A percentile compares a stretch with the other conserved stretches of the same genome.
These are phyloP conservation scores for Suillus brevipes DNA, from an alignment of 768 basidiomycete genomes.

Conservation along the genomic window DNA sequence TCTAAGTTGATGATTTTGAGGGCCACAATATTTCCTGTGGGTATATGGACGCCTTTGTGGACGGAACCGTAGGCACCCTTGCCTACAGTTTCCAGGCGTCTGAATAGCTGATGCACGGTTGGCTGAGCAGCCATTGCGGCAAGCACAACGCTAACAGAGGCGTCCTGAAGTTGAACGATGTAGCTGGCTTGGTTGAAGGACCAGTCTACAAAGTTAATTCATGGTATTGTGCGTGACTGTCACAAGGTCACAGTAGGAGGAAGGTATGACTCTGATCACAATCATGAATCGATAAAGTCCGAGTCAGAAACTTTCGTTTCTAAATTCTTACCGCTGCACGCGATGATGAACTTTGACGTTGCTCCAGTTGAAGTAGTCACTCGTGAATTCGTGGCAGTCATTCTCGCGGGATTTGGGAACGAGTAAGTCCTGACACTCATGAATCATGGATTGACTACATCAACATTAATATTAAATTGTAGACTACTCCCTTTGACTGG, in stretches of 20 bases:
- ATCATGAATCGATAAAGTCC: background rate
- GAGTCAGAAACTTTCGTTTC: background rate
- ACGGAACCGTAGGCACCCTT: conserved; percentile 97
- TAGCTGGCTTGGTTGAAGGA: background rate
- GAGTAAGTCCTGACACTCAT: conserved; percentile 51
- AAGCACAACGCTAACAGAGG: background rate
- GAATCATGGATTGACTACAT: conserved; percentile 10
- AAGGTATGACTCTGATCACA: background rate
- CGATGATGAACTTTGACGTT: conserved; percentile 62
- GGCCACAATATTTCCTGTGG: conserved; percentile 86
- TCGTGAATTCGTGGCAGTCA: conserved; percentile 83
- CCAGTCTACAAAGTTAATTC: background rate
- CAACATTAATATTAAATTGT: conserved; percentile 15
- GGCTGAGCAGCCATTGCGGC: conserved; percentile 42
- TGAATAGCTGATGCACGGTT: conserved; percentile 77
- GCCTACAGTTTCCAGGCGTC: conserved; percentile 88
- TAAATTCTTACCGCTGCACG: background rate
- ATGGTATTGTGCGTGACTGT: background rate
- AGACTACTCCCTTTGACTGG: conserved; percentile 76
- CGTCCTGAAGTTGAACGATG: background rate
- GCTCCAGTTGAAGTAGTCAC: conserved; percentile 52
- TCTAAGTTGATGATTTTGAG: conserved; percentile 99
- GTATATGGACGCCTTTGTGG: conserved; percentile 83
- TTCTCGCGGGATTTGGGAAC: conserved; percentile 91
- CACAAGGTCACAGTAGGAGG: background rate